Evolutionary conservation across 2,329 filamentous ascomycete genomes (phyloP).

Genomic region (Alternaria gansuensis): DNA sequence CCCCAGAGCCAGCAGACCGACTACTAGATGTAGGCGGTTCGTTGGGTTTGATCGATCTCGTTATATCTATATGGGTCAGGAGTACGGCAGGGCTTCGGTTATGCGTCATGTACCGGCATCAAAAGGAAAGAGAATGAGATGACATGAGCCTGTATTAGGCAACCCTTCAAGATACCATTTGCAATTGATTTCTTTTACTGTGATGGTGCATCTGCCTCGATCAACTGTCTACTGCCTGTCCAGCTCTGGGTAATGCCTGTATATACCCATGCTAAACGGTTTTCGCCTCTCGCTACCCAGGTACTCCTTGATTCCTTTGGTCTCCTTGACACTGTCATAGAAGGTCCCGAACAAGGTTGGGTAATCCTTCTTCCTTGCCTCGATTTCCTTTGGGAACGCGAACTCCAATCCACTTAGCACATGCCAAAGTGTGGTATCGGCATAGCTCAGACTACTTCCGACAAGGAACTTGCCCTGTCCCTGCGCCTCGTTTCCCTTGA

Average conservation of each 20-base stretch:
- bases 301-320: constrained; percentile 73
- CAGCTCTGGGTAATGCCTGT: constrained; percentile 76
- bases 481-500: constrained; percentile 65
- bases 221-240: constrained; percentile 59
- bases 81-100: constrained; percentile 48
- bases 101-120: constrained; percentile 54
- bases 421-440: constrained; percentile 78
- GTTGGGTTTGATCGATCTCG: constrained; percentile 33
- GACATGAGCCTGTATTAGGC: constrained; percentile 46
- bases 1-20: constrained; percentile 81
- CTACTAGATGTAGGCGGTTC: constrained; percentile 69
- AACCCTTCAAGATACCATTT: constrained; percentile 48
- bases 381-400: constrained; percentile 75
- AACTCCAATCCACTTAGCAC: constrained; percentile 65
- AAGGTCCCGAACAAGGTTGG: constrained; percentile 68
- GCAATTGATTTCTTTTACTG: constrained; percentile 48
- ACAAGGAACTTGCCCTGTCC: constrained; percentile 71
- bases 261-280: constrained; percentile 72
- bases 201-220: constrained; percentile 29
- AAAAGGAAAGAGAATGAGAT: constrained; percentile 53
- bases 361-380: constrained; percentile 66
- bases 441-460: constrained; percentile 71
- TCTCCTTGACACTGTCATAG: constrained; percentile 68
- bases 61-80: constrained; percentile 46
- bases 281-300: constrained; percentile 70